Evolutionary conservation across 352 stramenopile genomes (phyloP).

Genomic region (Aphanomyces cochlioides): DNA sequence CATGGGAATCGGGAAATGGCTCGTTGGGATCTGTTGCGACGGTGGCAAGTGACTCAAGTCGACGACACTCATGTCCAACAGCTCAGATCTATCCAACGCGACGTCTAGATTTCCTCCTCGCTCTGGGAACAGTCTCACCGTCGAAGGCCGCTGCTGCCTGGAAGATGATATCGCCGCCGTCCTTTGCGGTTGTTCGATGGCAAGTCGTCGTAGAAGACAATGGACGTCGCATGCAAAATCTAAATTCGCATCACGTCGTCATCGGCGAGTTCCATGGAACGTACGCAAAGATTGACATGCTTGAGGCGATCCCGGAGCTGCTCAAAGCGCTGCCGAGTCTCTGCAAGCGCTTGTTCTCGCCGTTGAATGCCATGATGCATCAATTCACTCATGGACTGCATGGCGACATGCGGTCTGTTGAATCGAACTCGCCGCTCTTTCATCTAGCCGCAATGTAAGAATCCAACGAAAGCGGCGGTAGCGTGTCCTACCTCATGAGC

Average conservation of each 20-base stretch:
- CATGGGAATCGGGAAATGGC: conserved; percentile 34
- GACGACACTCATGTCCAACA: conserved; percentile 33
- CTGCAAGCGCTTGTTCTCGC: background rate
- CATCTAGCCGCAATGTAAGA: background rate
- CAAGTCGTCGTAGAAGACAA: background rate
- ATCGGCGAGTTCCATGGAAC: background rate
- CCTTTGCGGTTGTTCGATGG: background rate
- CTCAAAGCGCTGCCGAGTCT: background rate
- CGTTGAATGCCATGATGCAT: conserved; percentile 2
- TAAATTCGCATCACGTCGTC: background rate
- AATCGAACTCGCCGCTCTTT: conserved; percentile 10
- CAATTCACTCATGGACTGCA: conserved; percentile 1
- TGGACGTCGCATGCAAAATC: conserved; percentile 15
- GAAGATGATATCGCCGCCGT: background rate
- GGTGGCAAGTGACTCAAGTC: conserved; percentile 50
- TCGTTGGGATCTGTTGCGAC: conserved; percentile 57
- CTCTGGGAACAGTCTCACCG: too few relatives aligned
- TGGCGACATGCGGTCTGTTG: conserved; percentile 13
- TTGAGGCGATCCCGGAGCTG: conserved; percentile 9
- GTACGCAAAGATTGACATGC: conserved; percentile 16
- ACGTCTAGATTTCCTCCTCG: too few relatives aligned
- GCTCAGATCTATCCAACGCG: background rate
- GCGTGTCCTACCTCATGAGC: background rate
- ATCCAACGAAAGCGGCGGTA: background rate
- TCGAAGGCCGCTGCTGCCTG: too few relatives aligned